Conservation (phyloP, 306 rosid genomes). For the Acacia melanoxylon region DNA sequence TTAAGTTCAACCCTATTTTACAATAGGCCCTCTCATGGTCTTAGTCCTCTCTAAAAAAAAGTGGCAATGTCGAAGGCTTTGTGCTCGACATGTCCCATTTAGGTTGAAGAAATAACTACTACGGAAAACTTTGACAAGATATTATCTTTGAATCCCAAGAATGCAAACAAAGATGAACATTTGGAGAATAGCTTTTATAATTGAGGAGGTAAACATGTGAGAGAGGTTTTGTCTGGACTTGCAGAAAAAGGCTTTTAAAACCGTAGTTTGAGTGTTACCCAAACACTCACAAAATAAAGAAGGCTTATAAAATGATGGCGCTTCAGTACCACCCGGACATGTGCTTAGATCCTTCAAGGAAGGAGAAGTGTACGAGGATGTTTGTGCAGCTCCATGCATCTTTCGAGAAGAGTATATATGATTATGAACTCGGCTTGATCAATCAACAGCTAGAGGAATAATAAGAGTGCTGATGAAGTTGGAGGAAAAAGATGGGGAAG, state of each 20-base stretch:
- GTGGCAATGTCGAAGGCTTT: not conserved
- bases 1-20: constrained; percentile 11
- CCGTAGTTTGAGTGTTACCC: too few species aligned
- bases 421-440: constrained; percentile 35
- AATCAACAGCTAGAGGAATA: not conserved
- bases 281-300: too few species aligned
- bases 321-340: not conserved
- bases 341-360: constrained; percentile 38
- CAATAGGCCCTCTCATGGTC: constrained; percentile 3
- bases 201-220: too few species aligned
- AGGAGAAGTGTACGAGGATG: constrained; percentile 49
- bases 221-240: too few species aligned
- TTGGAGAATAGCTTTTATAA: too few species aligned
- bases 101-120: not conserved
- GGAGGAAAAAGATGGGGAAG: constrained; percentile 14
- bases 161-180: not conserved
- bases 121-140: constrained; percentile 41
- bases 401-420: constrained; percentile 46
- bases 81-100: not conserved
- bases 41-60: constrained; percentile 1
- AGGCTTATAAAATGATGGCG: too few species aligned
- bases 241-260: too few species aligned
- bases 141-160: constrained; percentile 41
- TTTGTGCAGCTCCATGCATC: constrained; percentile 59
- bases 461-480: not conserved